phyloP scores from a whole-genome alignment of 805 yeast genomes.

The Ascoidea asiatica region DNA sequence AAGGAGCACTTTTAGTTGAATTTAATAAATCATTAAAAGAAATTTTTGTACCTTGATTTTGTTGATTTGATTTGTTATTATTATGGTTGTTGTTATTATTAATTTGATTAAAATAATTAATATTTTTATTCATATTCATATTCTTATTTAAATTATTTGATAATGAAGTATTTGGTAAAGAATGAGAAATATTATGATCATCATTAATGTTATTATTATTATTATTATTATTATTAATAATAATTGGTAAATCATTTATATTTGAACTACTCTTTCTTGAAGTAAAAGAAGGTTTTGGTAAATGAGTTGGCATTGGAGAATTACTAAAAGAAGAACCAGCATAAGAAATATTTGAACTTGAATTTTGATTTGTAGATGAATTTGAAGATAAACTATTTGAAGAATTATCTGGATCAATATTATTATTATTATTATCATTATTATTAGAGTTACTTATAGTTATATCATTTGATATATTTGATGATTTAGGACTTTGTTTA shows the following conservation, averaged over 20 bases:
- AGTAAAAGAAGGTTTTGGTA: not conserved
- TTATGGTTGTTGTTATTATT: too few species aligned
- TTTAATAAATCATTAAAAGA: not conserved
- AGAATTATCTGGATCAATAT: too few species aligned
- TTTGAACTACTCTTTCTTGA: too few species aligned
- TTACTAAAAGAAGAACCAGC: not conserved
- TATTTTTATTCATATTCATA: too few species aligned
- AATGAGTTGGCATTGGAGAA: not conserved
- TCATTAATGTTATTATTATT: not conserved
- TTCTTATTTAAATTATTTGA: too few species aligned
- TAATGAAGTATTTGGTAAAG: not conserved
- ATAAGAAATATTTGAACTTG: too few species aligned
- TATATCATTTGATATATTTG: too few species aligned
- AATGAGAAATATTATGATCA: not conserved
- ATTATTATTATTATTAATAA: too few species aligned
- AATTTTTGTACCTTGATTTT: not conserved
- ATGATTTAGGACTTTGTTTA: too few species aligned
- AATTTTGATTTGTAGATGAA: not conserved
- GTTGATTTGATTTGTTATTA: too few species aligned
- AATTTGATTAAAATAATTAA: too few species aligned
- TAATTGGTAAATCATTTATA: too few species aligned
- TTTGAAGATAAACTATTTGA: not conserved
- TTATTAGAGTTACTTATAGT: not conserved
- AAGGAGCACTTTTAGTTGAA: not conserved
- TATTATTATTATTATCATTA: not conserved